These are phyloP conservation scores for Starmerella gropengiesseri DNA, from an alignment of 805 yeast species.

Conservation along the genomic window DNA sequence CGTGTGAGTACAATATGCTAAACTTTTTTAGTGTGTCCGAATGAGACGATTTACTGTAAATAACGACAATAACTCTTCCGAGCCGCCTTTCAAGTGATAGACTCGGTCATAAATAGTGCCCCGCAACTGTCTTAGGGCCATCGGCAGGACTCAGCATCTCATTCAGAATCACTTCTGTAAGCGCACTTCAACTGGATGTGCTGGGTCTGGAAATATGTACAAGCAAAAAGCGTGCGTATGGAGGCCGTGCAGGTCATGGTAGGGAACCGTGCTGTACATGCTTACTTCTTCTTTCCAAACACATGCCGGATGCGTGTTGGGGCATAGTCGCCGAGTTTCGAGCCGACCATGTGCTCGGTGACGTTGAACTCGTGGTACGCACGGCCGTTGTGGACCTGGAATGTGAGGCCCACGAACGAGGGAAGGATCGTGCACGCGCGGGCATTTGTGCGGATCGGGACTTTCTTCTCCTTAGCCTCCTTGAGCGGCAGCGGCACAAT, in stretches of 20 bases:
- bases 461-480: conserved; percentile 65
- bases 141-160: too few relatives aligned
- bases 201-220: too few relatives aligned
- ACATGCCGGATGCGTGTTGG: conserved; percentile 83
- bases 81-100: too few relatives aligned
- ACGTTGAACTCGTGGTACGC: conserved; percentile 82
- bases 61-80: too few relatives aligned
- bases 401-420: conserved; percentile 86
- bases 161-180: too few relatives aligned
- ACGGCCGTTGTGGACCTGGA: conserved; percentile 93
- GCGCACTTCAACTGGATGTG: too few relatives aligned
- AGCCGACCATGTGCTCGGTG: conserved; percentile 93
- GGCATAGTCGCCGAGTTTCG: conserved; percentile 89
- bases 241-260: too few relatives aligned
- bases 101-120: too few relatives aligned
- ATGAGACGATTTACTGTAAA: too few relatives aligned
- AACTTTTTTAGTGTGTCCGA: background rate
- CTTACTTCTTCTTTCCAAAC: conserved; percentile 41
- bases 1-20: background rate
- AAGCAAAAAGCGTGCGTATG: too few relatives aligned
- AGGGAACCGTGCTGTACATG: background rate
- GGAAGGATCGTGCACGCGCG: conserved; percentile 91
- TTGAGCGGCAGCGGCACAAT: conserved; percentile 91
- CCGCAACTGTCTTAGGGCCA: too few relatives aligned
- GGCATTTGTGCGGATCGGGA: conserved; percentile 92